Percentiles rank a stretch among this genome's conserved stretches.
Conservation (phyloP, 1,284 basidiomycete species). For the Cryptococcus sp. region DNA sequence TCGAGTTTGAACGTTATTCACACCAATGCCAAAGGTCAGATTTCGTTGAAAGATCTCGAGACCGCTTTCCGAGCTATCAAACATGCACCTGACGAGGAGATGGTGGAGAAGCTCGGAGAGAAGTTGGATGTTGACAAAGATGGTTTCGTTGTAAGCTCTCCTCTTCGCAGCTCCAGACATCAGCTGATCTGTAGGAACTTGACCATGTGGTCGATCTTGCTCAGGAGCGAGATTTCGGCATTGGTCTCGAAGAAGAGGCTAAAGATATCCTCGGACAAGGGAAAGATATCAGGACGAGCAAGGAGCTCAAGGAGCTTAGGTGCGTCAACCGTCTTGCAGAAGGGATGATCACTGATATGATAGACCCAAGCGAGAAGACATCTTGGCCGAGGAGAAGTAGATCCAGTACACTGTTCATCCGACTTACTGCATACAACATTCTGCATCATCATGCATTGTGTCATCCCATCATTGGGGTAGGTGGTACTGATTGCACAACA, state of each 20-base stretch:
- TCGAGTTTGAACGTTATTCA: conserved; percentile 91
- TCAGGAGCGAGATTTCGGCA: conserved; percentile 46
- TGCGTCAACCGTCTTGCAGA: conserved; percentile 6
- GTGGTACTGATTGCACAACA: too few relatives aligned
- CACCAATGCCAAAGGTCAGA: conserved; percentile 83
- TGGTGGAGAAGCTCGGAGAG: conserved; percentile 81
- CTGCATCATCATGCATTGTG: too few relatives aligned
- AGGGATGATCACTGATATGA: neutral
- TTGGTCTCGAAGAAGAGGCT: conserved; percentile 44
- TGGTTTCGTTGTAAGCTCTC: conserved; percentile 71
- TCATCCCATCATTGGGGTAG: too few relatives aligned
- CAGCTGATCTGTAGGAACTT: conserved; percentile 34
- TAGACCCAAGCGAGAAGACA: conserved; percentile 47
- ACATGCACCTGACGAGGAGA: conserved; percentile 85
- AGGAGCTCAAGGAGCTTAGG: conserved; percentile 43
- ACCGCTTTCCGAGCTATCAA: conserved; percentile 90
- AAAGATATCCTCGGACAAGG: conserved; percentile 42
- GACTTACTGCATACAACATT: neutral
- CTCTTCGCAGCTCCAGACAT: neutral
- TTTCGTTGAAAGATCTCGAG: conserved; percentile 83
- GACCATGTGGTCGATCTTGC: conserved; percentile 49
- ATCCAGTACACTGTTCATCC: neutral
- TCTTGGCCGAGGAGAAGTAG: conserved; percentile 36
- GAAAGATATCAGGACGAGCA: conserved; percentile 43
- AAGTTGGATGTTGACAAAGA: conserved; percentile 96